A percentile compares a stretch with the other conserved stretches of the same genome.
phyloP scores from a whole-genome alignment of 306 rosid genomes.

The Sicyos edulis region DNA sequence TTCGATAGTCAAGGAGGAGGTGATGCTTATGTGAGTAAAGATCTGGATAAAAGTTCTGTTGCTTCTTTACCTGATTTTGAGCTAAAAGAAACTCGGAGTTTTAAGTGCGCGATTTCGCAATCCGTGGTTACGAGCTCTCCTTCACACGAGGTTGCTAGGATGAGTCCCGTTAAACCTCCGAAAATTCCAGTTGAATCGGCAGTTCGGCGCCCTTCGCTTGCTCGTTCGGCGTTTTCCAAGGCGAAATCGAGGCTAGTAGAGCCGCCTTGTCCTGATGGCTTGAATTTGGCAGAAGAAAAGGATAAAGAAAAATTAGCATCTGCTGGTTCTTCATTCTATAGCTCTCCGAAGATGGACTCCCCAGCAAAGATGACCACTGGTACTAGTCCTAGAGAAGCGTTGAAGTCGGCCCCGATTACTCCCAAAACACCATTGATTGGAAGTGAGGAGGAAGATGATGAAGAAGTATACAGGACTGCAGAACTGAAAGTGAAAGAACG shows the following conservation, averaged over 20 bases:
- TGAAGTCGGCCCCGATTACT: constrained; percentile 31
- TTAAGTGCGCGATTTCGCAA: constrained; percentile 17
- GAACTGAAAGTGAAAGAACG: constrained; percentile 39
- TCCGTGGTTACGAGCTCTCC: constrained; percentile 23
- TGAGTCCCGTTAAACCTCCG: constrained; percentile 32
- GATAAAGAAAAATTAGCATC: constrained; percentile 18
- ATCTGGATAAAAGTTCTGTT: constrained; percentile 21
- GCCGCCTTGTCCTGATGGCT: constrained; percentile 31
- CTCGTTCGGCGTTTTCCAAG: constrained; percentile 45
- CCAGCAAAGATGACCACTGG: constrained; percentile 23
- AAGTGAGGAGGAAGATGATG: constrained; percentile 57
- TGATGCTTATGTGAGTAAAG: not conserved
- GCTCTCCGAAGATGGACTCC: constrained; percentile 32
- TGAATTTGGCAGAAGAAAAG: constrained; percentile 27
- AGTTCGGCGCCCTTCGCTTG: constrained; percentile 25
- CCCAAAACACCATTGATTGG: constrained; percentile 51
- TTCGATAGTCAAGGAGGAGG: constrained; percentile 24
- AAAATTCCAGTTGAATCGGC: constrained; percentile 28
- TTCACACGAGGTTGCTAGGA: constrained; percentile 25
- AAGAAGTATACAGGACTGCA: constrained; percentile 64
- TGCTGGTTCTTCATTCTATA: constrained; percentile 21
- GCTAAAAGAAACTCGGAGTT: constrained; percentile 28
- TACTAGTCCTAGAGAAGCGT: constrained; percentile 26
- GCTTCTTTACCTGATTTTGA: constrained; percentile 30
- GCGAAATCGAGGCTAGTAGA: constrained; percentile 65